Percentiles rank a stretch among this genome's conserved stretches.
Evolutionary conservation across 73 alveolate species (phyloP).

Genomic region (Vitrella brassicaformis): DNA sequence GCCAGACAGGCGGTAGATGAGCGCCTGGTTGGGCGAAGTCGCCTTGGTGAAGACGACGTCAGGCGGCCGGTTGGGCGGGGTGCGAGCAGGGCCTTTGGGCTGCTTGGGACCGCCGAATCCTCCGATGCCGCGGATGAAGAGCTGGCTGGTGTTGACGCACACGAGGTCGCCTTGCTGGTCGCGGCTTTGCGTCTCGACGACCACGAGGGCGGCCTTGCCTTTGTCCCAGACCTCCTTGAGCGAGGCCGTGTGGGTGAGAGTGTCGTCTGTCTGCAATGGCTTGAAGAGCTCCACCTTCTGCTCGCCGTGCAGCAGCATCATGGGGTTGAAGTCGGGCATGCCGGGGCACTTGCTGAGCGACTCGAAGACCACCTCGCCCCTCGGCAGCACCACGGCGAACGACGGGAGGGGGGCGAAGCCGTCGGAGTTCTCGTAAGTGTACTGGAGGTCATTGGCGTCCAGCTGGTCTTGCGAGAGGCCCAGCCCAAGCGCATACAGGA

Average conservation of each 20-base stretch:
- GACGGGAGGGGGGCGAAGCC: conserved; percentile 59
- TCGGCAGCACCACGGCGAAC: conserved; percentile 48
- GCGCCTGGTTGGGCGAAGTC: conserved; percentile 38
- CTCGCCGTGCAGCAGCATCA: conserved; percentile 82
- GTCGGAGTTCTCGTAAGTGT: conserved; percentile 62
- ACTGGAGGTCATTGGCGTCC: conserved; percentile 49
- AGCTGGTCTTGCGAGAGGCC: conserved; percentile 63
- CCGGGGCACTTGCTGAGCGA: conserved; percentile 62
- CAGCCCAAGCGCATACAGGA: conserved; percentile 53
- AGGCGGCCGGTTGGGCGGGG: conserved; percentile 13
- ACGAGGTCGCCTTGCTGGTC: conserved; percentile 1
- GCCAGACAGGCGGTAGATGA: conserved; percentile 44
- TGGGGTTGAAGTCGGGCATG: conserved; percentile 72
- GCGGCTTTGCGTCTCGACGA: conserved; percentile 6
- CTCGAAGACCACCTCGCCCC: conserved; percentile 33
- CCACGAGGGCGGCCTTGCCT: conserved; percentile 59
- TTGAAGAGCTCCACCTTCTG: conserved; percentile 45
- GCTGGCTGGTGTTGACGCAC: conserved; percentile 7
- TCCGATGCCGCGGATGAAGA: conserved; percentile 70
- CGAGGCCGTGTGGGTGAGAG: conserved; percentile 28
- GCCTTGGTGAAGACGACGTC: conserved; percentile 20
- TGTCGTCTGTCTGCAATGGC: conserved; percentile 47
- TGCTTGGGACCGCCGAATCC: conserved; percentile 53
- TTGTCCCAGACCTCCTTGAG: conserved; percentile 64
- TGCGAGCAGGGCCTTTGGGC: background rate